Base-by-base conservation (phyloP, 495 filamentous ascomycete genomes). In the Tuber umbilicatum region DNA sequence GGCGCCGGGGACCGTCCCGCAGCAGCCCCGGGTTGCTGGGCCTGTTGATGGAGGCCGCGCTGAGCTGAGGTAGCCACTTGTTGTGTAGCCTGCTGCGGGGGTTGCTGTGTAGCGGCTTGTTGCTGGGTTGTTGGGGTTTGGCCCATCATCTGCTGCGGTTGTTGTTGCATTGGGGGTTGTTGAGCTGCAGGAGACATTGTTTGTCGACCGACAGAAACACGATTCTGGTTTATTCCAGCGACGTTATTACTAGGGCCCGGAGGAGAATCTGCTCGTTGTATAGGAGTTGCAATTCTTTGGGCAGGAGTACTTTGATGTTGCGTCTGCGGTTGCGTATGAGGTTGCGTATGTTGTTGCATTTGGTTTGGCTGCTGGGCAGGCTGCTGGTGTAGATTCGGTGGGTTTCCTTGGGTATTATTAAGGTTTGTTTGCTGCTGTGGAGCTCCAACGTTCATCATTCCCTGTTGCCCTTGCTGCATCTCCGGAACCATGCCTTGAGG, bases 131-230 rank as follows among this genome's bases (percentile, higher is more conserved):
- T 47, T 55, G 42, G 35, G 35, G 27, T 50, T 42, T 71, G 73
- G 17, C 55, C 55, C 16, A 64, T 31, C 1, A 35, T 31, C 14
- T 38, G 69, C 23, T 71, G 73, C 10, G 68, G 72, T 84, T 85
- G 68, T 86, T 85, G 73, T 84, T 85, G 16, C 83, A 86, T 0
- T 84, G 77, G 31, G 85, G 84, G 77, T 85, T 86, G 45, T 64
- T 81, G 85, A 83, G 70, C 85, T 43, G 78, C 70, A 39, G 78
- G 76, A 21, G 78, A 79, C 77, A 79, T 79, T 31, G 78, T 79
- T 38, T 73, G 68, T 14, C 76, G 73, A 69, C 70, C 69, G n/a
- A 23, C 69, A n/a, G 37, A 27, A 41, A 70, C 38, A n/a, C 38
- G 38, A 43, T 70, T 43, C 38, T 70, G 69, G 27, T 70, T 43